These are phyloP conservation scores for Blepharisma stoltei DNA, from an alignment of 73 alveolate genomes.

Conservation along the genomic window DNA sequence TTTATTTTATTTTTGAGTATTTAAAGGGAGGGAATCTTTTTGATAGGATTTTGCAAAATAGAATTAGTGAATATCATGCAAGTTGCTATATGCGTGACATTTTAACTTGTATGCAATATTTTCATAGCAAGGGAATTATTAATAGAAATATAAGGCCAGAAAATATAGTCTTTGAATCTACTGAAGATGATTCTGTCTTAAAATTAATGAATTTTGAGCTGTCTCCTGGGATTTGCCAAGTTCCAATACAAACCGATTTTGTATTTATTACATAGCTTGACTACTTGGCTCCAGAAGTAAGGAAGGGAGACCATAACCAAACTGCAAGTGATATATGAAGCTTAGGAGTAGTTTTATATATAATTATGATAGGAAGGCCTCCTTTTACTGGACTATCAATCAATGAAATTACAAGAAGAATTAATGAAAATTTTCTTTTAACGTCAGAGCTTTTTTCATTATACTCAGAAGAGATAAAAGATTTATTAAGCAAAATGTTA, in stretches of 20 bases:
- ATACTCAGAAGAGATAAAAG: constrained; percentile 72
- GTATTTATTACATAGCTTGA: background rate
- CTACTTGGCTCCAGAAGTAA: constrained; percentile 1
- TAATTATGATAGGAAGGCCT: background rate
- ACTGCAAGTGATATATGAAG: constrained; percentile 15
- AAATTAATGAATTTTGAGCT: background rate
- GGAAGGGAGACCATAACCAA: background rate
- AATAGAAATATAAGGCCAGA: constrained; percentile 53
- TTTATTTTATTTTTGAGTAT: constrained; percentile 65
- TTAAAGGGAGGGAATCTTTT: constrained; percentile 71
- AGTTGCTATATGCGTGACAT: constrained; percentile 26
- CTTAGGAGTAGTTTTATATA: background rate
- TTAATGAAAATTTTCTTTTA: constrained; percentile 11
- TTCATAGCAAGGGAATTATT: constrained; percentile 38
- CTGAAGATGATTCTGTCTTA: background rate
- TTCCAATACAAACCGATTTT: background rate
- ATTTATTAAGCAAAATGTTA: constrained; percentile 77
- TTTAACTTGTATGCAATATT: constrained; percentile 26
- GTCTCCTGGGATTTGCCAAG: background rate
- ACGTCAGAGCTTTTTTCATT: constrained; percentile 23
- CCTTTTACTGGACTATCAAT: background rate
- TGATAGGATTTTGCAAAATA: constrained; percentile 33
- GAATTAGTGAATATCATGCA: constrained; percentile 21
- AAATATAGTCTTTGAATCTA: constrained; percentile 30
- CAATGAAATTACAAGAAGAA: background rate